Conservation (phyloP, 2,329 filamentous ascomycete genomes). For the Colletotrichum cuscutae region DNA sequence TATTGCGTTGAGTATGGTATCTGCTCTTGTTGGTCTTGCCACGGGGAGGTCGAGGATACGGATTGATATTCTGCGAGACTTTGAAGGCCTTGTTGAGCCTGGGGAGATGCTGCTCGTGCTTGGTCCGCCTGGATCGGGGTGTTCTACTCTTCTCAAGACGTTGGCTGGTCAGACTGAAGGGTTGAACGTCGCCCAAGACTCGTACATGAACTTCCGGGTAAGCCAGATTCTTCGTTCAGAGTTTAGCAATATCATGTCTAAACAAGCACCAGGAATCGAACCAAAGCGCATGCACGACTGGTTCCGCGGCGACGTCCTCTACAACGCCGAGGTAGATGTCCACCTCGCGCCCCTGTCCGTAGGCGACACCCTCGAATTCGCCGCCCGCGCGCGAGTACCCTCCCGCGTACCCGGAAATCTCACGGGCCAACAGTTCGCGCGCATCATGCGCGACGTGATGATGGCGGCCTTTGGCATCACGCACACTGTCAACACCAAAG, state of each 20-base stretch:
- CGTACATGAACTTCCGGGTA: slow-evolving; percentile 39
- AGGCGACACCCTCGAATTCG: slow-evolving; percentile 70
- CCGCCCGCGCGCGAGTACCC: slow-evolving; percentile 64
- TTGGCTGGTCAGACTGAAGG: slow-evolving; percentile 37
- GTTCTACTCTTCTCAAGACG: slow-evolving; percentile 76
- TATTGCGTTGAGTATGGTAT: slow-evolving; percentile 37
- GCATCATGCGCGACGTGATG: slow-evolving; percentile 61
- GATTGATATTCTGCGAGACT: slow-evolving; percentile 42
- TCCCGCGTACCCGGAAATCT: slow-evolving; percentile 57
- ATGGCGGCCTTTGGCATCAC: slow-evolving; percentile 56
- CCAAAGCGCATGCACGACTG: slow-evolving; percentile 40
- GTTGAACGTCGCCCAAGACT: slow-evolving; percentile 37
- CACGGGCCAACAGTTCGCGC: slow-evolving; percentile 51
- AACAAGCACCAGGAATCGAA: slow-evolving; percentile 16
- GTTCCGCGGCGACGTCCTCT: slow-evolving; percentile 70
- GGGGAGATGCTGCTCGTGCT: slow-evolving; percentile 70
- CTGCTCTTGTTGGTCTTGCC: slow-evolving; percentile 4
- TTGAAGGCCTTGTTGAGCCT: slow-evolving; percentile 45
- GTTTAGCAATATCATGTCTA: too few relatives aligned
- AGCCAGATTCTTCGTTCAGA: neutral
- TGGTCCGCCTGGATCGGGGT: slow-evolving; percentile 67
- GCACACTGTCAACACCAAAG: slow-evolving; percentile 36
- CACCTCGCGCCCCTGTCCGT: slow-evolving; percentile 70
- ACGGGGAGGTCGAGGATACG: slow-evolving; percentile 15
- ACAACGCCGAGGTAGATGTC: slow-evolving; percentile 73